phyloP scores from a whole-genome alignment of 306 rosid species.

The Pyrus pyrifolia region DNA sequence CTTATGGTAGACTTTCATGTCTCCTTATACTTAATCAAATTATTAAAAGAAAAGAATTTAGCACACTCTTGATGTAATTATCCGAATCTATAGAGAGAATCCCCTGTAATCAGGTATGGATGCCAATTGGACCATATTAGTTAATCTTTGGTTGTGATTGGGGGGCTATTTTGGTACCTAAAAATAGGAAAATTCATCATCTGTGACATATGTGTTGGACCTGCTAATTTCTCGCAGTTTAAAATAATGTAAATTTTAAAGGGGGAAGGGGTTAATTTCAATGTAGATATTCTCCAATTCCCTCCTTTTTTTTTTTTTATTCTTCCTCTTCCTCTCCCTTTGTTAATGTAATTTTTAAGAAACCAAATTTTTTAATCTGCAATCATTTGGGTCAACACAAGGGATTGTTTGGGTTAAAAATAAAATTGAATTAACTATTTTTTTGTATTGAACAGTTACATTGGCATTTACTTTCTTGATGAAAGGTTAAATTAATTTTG shows the following conservation, averaged over 20 bases:
- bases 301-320: background rate
- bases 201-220: background rate
- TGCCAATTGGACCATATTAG: background rate
- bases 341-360: conserved; percentile 18
- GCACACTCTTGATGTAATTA: background rate
- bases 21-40: background rate
- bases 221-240: background rate
- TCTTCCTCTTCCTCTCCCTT: background rate
- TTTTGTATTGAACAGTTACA: conserved; percentile 3
- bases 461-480: too few relatives aligned
- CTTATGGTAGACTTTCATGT: background rate
- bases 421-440: conserved; percentile 12
- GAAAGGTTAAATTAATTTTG: background rate
- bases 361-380: conserved; percentile 12
- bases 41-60: background rate
- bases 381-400: conserved; percentile 40
- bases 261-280: conserved; percentile 9
- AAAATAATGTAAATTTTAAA: background rate
- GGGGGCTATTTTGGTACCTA: background rate
- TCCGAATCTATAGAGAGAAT: background rate
- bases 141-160: background rate
- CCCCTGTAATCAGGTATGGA: background rate
- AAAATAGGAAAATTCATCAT: background rate
- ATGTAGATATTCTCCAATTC: conserved; percentile 10
- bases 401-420: conserved; percentile 21